phyloP scores from a whole-genome alignment of 2,329 filamentous ascomycete species.

The Hymenoscyphus linearis region DNA sequence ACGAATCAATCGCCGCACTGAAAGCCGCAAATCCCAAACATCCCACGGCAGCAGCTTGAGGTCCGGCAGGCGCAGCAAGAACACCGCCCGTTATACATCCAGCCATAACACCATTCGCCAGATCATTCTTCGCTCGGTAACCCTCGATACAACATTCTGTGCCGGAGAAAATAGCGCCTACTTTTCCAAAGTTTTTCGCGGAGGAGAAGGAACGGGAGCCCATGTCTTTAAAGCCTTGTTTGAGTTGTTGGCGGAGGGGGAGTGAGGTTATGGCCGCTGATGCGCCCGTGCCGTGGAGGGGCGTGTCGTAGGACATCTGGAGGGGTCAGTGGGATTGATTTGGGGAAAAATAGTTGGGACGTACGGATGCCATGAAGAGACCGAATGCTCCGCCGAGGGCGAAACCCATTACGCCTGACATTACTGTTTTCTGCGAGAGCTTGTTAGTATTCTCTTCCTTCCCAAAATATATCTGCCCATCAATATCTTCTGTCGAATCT shows the following conservation, averaged over 20 bases:
- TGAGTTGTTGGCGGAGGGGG: conserved; percentile 78
- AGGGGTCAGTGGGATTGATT: conserved; percentile 2
- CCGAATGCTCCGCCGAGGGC: conserved; percentile 91
- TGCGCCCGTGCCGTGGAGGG: conserved; percentile 48
- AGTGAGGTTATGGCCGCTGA: conserved; percentile 51
- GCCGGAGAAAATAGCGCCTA: conserved; percentile 84
- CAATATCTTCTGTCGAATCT: background rate
- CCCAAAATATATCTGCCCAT: no score
- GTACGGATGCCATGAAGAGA: conserved; percentile 94
- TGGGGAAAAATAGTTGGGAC: conserved; percentile 32
- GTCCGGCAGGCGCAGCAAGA: conserved; percentile 79
- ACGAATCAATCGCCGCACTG: conserved; percentile 84
- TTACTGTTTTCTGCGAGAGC: conserved; percentile 64
- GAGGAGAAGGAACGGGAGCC: conserved; percentile 74
- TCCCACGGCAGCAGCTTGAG: conserved; percentile 80
- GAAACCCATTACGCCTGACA: conserved; percentile 91
- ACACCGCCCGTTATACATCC: conserved; percentile 91
- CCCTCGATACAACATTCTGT: conserved; percentile 97
- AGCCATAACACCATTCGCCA: conserved; percentile 79
- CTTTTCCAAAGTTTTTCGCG: conserved; percentile 91
- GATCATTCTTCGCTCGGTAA: conserved; percentile 85
- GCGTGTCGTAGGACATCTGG: conserved; percentile 97
- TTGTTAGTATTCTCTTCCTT: background rate
- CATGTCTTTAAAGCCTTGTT: conserved; percentile 90
- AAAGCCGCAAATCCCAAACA: conserved; percentile 94